Evolutionary conservation across 169 alveolate species (phyloP).

Genomic region (Eimeria zaria): DNA sequence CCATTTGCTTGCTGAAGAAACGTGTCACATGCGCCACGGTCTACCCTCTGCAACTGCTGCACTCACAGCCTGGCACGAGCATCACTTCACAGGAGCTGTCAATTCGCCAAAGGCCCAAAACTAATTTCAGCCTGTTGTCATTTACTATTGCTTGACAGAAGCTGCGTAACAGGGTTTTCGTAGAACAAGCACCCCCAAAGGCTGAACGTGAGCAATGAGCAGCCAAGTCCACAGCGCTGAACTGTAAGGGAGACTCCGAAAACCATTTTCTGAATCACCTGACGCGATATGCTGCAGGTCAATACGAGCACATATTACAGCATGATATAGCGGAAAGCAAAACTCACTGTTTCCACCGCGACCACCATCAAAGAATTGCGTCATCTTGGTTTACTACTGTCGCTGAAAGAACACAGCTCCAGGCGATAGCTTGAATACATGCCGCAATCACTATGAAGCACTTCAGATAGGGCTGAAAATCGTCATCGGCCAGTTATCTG

Average conservation of each 20-base stretch:
- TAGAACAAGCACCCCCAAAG: not conserved
- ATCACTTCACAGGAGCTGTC: too few species aligned
- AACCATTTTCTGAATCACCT: not conserved
- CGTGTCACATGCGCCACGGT: not conserved
- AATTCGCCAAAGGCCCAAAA: not conserved
- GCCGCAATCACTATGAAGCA: not conserved
- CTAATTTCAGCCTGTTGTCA: not conserved
- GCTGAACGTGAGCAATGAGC: not conserved
- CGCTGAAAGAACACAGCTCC: not conserved
- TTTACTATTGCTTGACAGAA: not conserved
- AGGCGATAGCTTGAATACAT: not conserved
- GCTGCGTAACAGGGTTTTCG: not conserved
- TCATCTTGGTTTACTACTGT: not conserved
- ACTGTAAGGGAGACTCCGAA: not conserved
- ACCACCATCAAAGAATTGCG: not conserved
- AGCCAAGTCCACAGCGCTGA: not conserved
- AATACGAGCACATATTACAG: not conserved
- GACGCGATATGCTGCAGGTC: not conserved
- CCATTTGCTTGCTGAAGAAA: not conserved
- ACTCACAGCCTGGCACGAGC: not conserved
- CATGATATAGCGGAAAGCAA: not conserved
- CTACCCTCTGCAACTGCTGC: not conserved
- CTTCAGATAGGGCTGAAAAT: not conserved
- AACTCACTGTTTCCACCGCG: not conserved
- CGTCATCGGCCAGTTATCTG: not conserved